These are phyloP conservation scores for Plasmodium reichenowi DNA, from an alignment of 169 alveolate genomes.

Conservation along the genomic window DNA sequence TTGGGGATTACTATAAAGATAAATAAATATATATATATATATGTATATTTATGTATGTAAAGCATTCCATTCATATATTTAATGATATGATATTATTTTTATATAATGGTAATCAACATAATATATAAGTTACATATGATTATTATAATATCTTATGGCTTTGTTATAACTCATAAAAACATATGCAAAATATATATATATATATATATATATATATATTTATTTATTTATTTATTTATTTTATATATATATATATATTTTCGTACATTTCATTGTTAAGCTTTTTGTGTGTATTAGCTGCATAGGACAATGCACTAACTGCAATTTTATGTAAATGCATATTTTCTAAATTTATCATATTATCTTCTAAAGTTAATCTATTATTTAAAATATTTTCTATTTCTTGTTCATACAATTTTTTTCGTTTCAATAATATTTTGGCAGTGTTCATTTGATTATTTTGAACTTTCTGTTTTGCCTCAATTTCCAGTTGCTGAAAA, in stretches of 20 bases:
- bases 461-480: slow-evolving; percentile 70
- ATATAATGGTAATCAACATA: too few relatives aligned
- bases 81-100: too few relatives aligned
- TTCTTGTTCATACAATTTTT: slow-evolving; percentile 84
- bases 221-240: neutral
- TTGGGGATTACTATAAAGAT: slow-evolving; percentile 72
- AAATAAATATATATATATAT: neutral
- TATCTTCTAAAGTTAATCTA: slow-evolving; percentile 84
- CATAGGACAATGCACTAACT: slow-evolving; percentile 79
- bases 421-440: slow-evolving; percentile 79
- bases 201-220: slow-evolving; percentile 1
- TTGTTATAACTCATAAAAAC: neutral
- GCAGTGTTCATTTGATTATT: slow-evolving; percentile 79
- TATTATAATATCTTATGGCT: too few relatives aligned
- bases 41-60: neutral
- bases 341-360: slow-evolving; percentile 84
- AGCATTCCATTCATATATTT: too few relatives aligned
- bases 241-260: too few relatives aligned
- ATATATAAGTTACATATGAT: too few relatives aligned
- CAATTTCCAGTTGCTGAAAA: slow-evolving; percentile 69
- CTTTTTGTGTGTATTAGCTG: slow-evolving; percentile 74
- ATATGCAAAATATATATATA: neutral
- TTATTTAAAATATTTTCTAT: slow-evolving; percentile 77
- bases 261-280: slow-evolving; percentile 68
- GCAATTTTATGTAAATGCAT: slow-evolving; percentile 86